phyloP scores from a whole-genome alignment of 352 stramenopile species.

The Phytophthora pini region DNA sequence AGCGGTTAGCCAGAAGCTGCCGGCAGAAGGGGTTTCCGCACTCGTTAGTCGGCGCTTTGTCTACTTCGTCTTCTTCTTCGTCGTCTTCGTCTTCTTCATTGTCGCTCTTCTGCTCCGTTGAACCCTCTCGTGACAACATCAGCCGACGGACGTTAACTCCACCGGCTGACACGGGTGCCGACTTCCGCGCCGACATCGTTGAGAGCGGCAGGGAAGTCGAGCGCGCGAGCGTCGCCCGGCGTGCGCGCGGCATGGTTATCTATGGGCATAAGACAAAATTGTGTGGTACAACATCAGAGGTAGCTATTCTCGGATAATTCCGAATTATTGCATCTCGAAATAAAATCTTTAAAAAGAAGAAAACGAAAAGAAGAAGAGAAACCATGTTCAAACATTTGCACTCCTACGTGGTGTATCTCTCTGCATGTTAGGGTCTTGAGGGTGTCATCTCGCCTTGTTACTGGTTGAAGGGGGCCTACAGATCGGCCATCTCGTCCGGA shows the following conservation, averaged over 20 bases:
- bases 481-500: constrained; percentile 89
- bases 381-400: constrained; percentile 21
- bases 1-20: constrained; percentile 45
- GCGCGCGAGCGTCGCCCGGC: not conserved
- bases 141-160: constrained; percentile 30
- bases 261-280: too few relatives aligned
- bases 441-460: constrained; percentile 1
- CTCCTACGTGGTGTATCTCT: constrained; percentile 30
- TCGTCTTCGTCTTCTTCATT: not conserved
- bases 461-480: constrained; percentile 42
- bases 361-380: constrained; percentile 2
- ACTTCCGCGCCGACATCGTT: constrained; percentile 38
- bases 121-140: constrained; percentile 2
- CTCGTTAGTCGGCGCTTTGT: constrained; percentile 12
- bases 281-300: too few relatives aligned
- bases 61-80: constrained; percentile 5
- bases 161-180: constrained; percentile 21
- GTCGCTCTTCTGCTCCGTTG: not conserved
- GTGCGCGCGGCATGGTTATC: constrained; percentile 18
- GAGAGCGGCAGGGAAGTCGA: not conserved
- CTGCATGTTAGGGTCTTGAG: constrained; percentile 20
- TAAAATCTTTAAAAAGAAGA: not conserved
- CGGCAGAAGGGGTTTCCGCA: constrained; percentile 68
- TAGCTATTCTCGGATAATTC: constrained; percentile 3
- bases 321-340: constrained; percentile 2